Evolutionary conservation across 2,329 filamentous ascomycete species (phyloP).

Genomic region (Fusarium anguioides): DNA sequence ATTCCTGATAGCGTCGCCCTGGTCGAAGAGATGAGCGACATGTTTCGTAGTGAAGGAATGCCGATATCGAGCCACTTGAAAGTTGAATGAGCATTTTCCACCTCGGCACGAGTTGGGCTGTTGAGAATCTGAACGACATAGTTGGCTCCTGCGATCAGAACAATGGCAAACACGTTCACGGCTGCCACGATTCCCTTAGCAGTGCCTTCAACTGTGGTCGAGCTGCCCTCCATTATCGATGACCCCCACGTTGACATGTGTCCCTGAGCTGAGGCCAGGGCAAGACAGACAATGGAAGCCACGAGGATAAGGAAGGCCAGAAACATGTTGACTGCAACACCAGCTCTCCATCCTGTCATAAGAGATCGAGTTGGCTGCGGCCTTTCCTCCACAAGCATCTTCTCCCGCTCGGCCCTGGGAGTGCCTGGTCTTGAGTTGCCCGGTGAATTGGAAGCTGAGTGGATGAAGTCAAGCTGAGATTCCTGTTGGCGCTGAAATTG

Average conservation of each 20-base stretch:
- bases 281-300: slow-evolving; percentile 54
- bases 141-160: slow-evolving; percentile 61
- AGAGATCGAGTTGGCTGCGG: slow-evolving; percentile 44
- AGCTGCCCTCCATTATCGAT: slow-evolving; percentile 54
- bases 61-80: slow-evolving; percentile 65
- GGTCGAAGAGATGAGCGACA: slow-evolving; percentile 55
- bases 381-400: slow-evolving; percentile 38
- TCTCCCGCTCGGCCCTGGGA: slow-evolving; percentile 42
- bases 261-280: slow-evolving; percentile 51
- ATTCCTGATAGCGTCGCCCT: slow-evolving; percentile 54
- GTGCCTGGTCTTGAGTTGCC: slow-evolving; percentile 37
- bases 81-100: slow-evolving; percentile 58
- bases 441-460: slow-evolving; percentile 16
- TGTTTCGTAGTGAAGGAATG: slow-evolving; percentile 63
- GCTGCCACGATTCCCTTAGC: slow-evolving; percentile 57
- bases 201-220: slow-evolving; percentile 51
- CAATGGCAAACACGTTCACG: slow-evolving; percentile 57
- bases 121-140: slow-evolving; percentile 66
- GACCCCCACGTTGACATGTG: slow-evolving; percentile 51
- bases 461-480: slow-evolving; percentile 30
- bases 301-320: slow-evolving; percentile 54
- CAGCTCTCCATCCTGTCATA: slow-evolving; percentile 60
- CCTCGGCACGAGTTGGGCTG: slow-evolving; percentile 63
- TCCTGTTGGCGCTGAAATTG: slow-evolving; percentile 36
- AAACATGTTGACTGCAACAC: slow-evolving; percentile 57